Conservation (phyloP, 306 rosid genomes). For the Lablab purpureus region DNA sequence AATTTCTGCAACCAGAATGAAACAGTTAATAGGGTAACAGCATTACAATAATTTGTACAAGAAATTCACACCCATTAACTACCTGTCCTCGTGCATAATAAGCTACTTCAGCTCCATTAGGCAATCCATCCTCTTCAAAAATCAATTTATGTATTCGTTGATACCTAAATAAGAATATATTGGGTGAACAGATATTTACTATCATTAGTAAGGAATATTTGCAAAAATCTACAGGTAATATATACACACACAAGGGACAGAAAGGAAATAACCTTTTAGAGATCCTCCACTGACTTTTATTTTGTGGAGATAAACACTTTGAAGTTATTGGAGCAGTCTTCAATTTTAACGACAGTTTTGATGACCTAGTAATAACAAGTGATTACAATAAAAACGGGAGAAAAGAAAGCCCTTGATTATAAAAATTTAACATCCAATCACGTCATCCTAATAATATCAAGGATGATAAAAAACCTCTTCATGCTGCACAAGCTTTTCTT, state of each 20-base stretch:
- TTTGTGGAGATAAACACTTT: constrained; percentile 57
- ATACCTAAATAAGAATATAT: constrained; percentile 63
- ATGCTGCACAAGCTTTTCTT: constrained; percentile 62
- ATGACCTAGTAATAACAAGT: constrained; percentile 59
- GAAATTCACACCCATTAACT: constrained; percentile 47
- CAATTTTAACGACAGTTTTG: constrained; percentile 62
- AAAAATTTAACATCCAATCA: constrained; percentile 38
- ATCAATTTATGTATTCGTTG: constrained; percentile 88
- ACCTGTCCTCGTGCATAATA: constrained; percentile 99
- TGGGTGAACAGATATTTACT: constrained; percentile 36
- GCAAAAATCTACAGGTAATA: constrained; percentile 25
- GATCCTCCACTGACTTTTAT: constrained; percentile 82
- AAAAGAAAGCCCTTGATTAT: constrained; percentile 2
- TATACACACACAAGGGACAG: constrained; percentile 2
- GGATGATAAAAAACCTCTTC: constrained; percentile 47
- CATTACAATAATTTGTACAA: constrained; percentile 41
- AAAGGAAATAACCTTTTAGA: constrained; percentile 68
- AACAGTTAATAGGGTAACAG: constrained; percentile 39
- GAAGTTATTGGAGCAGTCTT: constrained; percentile 63
- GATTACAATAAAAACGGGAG: constrained; percentile 33
- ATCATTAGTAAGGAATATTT: constrained; percentile 28
- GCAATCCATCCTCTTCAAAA: constrained; percentile 93
- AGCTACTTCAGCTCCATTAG: constrained; percentile 96
- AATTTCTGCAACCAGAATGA: constrained; percentile 69
- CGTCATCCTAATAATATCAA: constrained; percentile 39